Evolutionary conservation across 805 yeast species (phyloP).

Genomic region (Candida nanaspora): DNA sequence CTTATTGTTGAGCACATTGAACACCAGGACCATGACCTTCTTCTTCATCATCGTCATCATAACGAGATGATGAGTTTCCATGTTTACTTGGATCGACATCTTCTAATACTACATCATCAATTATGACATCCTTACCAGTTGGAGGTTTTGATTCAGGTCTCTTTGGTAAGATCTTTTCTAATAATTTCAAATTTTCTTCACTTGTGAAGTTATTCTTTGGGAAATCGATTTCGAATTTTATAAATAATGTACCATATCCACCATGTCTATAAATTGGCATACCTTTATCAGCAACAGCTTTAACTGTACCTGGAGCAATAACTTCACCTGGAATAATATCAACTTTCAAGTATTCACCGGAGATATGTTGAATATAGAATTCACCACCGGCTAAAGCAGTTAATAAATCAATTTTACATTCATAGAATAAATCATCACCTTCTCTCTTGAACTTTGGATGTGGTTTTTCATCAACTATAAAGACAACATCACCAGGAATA

Average conservation of each 20-base stretch:
- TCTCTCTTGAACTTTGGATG: constrained; percentile 79
- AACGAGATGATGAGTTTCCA: constrained; percentile 26
- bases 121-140: constrained; percentile 54
- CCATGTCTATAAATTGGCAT: constrained; percentile 93
- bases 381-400: constrained; percentile 97
- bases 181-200: constrained; percentile 65
- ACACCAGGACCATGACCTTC: constrained; percentile 67
- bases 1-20: constrained; percentile 90
- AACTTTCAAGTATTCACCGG: constrained; percentile 86
- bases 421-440: constrained; percentile 80
- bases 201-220: constrained; percentile 67
- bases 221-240: constrained; percentile 85
- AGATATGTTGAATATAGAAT: constrained; percentile 78
- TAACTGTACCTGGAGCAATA: constrained; percentile 73
- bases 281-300: constrained; percentile 88
- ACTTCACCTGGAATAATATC: constrained; percentile 87
- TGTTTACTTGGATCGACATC: constrained; percentile 24
- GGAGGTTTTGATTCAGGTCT: constrained; percentile 61
- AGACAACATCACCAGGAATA: constrained; percentile 94
- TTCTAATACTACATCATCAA: constrained; percentile 52
- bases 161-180: constrained; percentile 75
- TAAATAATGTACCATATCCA: constrained; percentile 78
- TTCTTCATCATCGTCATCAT: constrained; percentile 44
- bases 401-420: constrained; percentile 82
- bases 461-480: constrained; percentile 85